These are phyloP conservation scores for Paraconiothyrium sp. DNA, from an alignment of 2,329 filamentous ascomycete species.

Conservation along the genomic window DNA sequence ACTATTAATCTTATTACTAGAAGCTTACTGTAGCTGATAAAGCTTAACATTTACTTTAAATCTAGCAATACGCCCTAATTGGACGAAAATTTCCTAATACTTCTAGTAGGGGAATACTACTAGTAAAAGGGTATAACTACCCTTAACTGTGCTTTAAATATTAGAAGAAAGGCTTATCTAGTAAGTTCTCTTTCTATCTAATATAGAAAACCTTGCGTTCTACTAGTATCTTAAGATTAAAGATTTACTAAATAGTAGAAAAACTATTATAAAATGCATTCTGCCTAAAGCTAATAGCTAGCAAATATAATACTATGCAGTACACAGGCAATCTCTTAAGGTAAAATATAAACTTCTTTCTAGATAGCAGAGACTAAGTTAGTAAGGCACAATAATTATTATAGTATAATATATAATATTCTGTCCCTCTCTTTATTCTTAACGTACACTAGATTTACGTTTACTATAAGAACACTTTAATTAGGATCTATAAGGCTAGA, in stretches of 20 bases:
- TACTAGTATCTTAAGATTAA: slow-evolving; percentile 27
- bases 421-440: slow-evolving; percentile 32
- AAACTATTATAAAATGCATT: slow-evolving; percentile 26
- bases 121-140: slow-evolving; percentile 19
- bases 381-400: not conserved
- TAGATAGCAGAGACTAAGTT: not conserved
- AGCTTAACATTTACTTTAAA: slow-evolving; percentile 29
- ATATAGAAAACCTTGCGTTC: slow-evolving; percentile 25
- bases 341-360: slow-evolving; percentile 24
- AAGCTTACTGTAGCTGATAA: slow-evolving; percentile 27
- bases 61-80: slow-evolving; percentile 25
- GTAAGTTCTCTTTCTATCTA: slow-evolving; percentile 28
- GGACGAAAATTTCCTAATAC: slow-evolving; percentile 28
- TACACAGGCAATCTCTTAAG: slow-evolving; percentile 26
- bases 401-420: slow-evolving; percentile 22
- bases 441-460: slow-evolving; percentile 30
- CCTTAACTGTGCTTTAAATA: slow-evolving; percentile 19
- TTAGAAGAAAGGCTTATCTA: slow-evolving; percentile 29
- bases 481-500: slow-evolving; percentile 21
- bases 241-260: slow-evolving; percentile 28
- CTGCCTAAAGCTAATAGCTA: slow-evolving; percentile 24
- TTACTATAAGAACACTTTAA: slow-evolving; percentile 27
- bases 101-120: slow-evolving; percentile 28
- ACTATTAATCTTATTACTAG: slow-evolving; percentile 31
- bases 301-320: slow-evolving; percentile 29